Evolutionary conservation across 2,329 filamentous ascomycete species (phyloP).

Genomic region (Hypoxylon sp.): DNA sequence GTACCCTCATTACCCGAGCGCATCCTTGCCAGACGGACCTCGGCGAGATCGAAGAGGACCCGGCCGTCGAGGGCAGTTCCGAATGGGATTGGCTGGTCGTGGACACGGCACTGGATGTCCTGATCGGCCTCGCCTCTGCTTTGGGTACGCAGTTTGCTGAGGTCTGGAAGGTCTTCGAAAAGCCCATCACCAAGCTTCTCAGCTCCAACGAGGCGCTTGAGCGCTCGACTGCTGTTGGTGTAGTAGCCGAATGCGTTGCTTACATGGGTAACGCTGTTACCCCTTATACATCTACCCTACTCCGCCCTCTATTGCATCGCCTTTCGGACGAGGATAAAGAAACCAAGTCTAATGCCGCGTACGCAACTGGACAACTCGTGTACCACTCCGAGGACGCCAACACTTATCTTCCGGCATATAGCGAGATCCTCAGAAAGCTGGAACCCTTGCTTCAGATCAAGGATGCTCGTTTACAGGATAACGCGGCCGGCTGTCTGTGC

Average conservation of each 20-base stretch:
- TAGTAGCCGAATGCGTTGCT: constrained; percentile 89
- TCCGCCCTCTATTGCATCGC: constrained; percentile 86
- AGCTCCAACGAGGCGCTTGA: constrained; percentile 88
- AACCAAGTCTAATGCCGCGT: constrained; percentile 95
- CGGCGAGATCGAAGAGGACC: constrained; percentile 81
- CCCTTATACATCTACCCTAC: constrained; percentile 79
- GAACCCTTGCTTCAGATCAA: constrained; percentile 84
- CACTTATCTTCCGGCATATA: constrained; percentile 80
- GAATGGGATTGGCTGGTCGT: constrained; percentile 98
- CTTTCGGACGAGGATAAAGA: constrained; percentile 90
- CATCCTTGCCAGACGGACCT: constrained; percentile 95
- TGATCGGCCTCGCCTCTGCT: constrained; percentile 84
- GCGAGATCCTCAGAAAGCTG: constrained; percentile 83
- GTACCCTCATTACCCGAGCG: constrained; percentile 85
- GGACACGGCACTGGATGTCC: constrained; percentile 91
- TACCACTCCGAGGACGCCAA: constrained; percentile 80
- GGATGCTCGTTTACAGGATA: constrained; percentile 87
- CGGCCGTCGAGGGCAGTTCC: constrained; percentile 81
- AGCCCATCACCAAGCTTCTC: constrained; percentile 88
- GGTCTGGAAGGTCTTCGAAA: constrained; percentile 96
- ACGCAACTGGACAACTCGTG: constrained; percentile 87
- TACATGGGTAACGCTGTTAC: constrained; percentile 86
- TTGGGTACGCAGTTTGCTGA: constrained; percentile 85
- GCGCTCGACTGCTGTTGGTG: constrained; percentile 89
- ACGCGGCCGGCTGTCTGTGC: constrained; percentile 89